Evolutionary conservation across 768 basidiomycete genomes (phyloP).

Genomic region (Cytidiella melzeri): DNA sequence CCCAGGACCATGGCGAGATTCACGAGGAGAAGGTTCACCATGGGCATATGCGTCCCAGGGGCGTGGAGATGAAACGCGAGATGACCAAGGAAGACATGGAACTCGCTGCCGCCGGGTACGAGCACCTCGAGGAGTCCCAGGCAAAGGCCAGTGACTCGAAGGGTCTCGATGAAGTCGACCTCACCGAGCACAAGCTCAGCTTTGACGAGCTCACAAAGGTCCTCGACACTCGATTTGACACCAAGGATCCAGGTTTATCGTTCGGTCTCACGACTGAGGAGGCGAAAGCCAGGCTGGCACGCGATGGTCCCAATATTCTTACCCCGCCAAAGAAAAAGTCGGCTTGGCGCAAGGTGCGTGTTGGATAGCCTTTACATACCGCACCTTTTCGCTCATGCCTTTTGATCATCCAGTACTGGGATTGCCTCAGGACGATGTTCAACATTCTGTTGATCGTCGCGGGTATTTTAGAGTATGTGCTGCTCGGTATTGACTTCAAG

Average conservation of each 20-base stretch:
- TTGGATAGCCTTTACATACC: neutral
- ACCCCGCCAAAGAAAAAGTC: conserved; percentile 66
- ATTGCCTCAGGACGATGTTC: conserved; percentile 55
- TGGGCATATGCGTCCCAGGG: conserved; percentile 37
- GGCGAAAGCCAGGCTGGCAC: conserved; percentile 45
- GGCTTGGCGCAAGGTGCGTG: conserved; percentile 50
- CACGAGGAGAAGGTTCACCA: conserved; percentile 23
- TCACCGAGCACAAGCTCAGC: conserved; percentile 47
- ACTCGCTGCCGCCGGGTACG: conserved; percentile 64
- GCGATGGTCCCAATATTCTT: conserved; percentile 55
- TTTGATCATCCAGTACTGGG: conserved; percentile 42
- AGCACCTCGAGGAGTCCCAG: conserved; percentile 41
- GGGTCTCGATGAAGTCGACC: conserved; percentile 43
- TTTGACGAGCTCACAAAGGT: conserved; percentile 34
- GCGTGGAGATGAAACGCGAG: conserved; percentile 54
- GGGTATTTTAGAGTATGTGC: conserved; percentile 58
- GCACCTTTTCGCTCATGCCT: conserved; percentile 9
- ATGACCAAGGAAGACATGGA: conserved; percentile 63
- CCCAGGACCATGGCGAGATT: conserved; percentile 28
- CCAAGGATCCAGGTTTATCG: conserved; percentile 45
- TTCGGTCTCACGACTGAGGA: conserved; percentile 47
- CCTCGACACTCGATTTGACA: conserved; percentile 45
- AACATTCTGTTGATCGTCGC: conserved; percentile 64
- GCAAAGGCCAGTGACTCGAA: conserved; percentile 24
- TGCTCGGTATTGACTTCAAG: conserved; percentile 57